Evolutionary conservation across 2,329 filamentous ascomycete genomes (phyloP), one percentile per base, ranked within the genome.

Genomic region (Beauveria sp.): DNA sequence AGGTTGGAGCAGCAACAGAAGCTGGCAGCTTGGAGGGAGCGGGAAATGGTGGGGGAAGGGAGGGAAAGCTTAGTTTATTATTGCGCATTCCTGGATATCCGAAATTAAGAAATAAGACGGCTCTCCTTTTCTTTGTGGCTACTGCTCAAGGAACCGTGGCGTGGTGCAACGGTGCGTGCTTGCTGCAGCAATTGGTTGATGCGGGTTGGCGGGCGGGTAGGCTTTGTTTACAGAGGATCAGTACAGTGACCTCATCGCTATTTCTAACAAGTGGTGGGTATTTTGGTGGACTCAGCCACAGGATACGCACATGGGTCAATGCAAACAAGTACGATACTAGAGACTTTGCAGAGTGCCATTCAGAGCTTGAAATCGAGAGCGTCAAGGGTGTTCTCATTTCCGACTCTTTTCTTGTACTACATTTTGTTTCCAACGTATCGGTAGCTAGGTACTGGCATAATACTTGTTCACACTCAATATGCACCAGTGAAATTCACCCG

Each of bases 1-100:
- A 42, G 53, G 60, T 62, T 62, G 60, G 52, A 48, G 53, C 60
- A 57, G 60, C 60, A 62, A 62, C 60, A 54, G 20, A 16, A 52
- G 42, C 50, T 42, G 34, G 49, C 49, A 26, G 48, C 34, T 38
- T 34, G 55, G 34, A 46, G 40, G 46, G 34, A 40, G 45, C 45
- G 5, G 31, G 46, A 6, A 20, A 34, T 18, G 48, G 46, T 48
- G 52, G 43, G 45, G 24, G 38, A 12, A 59, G 34, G 56, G 24
- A 51, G 22, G 22, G 2, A 43, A 56, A 38, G 16, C 20, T 49
- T 43, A 24, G 46, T 22, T 40, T 50, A 26, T 59, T 26, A 50
- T 42, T 49, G 16, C 9, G 22, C 55, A 59, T 59, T 59, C 55
- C 55, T 59, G 31, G 16, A 28, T 28, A 8, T 22, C n/a, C 28